Base-by-base conservation (phyloP, 345 rosid species). In the Linum usitatissimum region DNA sequence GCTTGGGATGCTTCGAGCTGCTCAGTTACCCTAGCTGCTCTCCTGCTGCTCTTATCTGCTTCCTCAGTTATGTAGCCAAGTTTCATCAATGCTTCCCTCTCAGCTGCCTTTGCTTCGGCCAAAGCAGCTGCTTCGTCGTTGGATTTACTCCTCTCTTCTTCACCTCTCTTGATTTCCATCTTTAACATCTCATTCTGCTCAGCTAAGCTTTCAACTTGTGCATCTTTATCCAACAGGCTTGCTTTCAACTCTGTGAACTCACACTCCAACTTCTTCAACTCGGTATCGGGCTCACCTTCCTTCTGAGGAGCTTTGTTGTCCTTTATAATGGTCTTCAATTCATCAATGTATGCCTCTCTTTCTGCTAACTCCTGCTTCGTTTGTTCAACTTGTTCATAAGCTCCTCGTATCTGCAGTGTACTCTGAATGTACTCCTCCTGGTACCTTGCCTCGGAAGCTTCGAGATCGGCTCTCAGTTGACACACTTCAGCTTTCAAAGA, bases 371-470 rank as follows among this genome's bases (percentile, higher is more conserved):
- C 89, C 0, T 76, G 72, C 64, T 86, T 87, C 0, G 74, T 68
- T 48, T 9, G 68, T 62, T 93, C 97, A 0, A 77, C 78, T 75
- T 87, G 84, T 69, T 93, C 97, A 61, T 81, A 89, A 65, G 94
- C 95, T 64, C 78, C 79, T 78, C 91, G 71, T 31, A 90, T 90
- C 76, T 90, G 97, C 76, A 93, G 65, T 4, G 90, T 84, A 81
- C 97, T 87, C 31, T 72, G 93, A 34, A 92, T 84, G 64, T 87
- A 87, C 77, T 89, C 97, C 71, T 87, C 95, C 60, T 92, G 95
- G 68, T 89, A 89, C 75, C 91, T 77, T 9, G 76, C 68, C 80
- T 93, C 99, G 10, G 90, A 81, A 13, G 80, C 83, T 76, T 82
- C 91, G 19, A 92, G 64, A 57, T 83, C 86, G 23, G 86, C 78